Conservation (phyloP, 345 rosid species). For the Trapa bicornis region DNA sequence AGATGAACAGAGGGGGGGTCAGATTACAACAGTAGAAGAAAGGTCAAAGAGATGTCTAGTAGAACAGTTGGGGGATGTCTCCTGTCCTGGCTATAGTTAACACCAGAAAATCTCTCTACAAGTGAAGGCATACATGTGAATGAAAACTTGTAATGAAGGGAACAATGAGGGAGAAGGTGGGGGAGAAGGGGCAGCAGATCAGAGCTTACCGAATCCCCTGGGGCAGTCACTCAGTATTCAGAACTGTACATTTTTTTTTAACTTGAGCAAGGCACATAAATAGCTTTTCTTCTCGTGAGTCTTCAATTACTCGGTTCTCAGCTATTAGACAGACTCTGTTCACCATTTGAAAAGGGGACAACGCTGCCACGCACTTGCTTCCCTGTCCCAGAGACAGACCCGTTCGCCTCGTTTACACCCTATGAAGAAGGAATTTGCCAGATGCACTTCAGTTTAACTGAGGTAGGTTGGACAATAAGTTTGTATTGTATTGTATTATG, state of each 20-base stretch:
- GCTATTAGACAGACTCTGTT: conserved; percentile 4
- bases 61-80: background rate
- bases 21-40: no score
- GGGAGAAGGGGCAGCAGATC: background rate
- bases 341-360: background rate
- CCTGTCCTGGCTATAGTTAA: background rate
- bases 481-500: background rate
- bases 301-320: background rate
- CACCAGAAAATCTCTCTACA: background rate
- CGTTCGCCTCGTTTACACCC: conserved; percentile 1
- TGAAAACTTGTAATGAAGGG: background rate
- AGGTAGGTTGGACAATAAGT: background rate
- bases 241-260: conserved; percentile 3
- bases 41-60: no score
- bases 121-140: background rate
- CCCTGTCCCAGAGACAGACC: background rate
- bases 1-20: no score
- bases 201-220: background rate
- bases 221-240: background rate
- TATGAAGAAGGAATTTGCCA: background rate
- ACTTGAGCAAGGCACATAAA: background rate
- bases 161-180: background rate
- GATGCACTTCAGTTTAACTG: background rate
- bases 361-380: background rate
- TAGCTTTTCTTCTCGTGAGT: background rate